Evolutionary conservation across 352 stramenopile species (phyloP).

Genomic region (Pythium vanterpoolii): DNA sequence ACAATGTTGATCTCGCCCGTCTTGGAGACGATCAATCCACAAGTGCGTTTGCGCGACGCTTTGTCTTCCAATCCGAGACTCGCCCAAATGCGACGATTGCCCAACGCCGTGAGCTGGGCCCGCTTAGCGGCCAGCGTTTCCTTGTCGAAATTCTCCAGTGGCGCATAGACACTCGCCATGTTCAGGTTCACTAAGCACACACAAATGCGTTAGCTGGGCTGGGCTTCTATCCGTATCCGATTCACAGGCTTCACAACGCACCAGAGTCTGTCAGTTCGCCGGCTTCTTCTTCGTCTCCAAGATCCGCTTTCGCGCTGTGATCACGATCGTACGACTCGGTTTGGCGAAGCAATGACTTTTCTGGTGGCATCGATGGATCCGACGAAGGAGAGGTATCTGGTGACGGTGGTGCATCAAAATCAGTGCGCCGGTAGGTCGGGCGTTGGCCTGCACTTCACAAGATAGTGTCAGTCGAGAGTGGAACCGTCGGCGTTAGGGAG

Average conservation of each 20-base stretch:
- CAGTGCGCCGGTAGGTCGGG: constrained; percentile 74
- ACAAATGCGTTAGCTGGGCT: background rate
- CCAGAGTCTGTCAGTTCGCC: constrained; percentile 63
- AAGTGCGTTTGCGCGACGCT: constrained; percentile 42
- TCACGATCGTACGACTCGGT: constrained; percentile 51
- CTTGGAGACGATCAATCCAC: constrained; percentile 69
- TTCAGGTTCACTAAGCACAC: constrained; percentile 45
- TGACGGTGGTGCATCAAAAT: constrained; percentile 76
- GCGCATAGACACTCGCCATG: constrained; percentile 66
- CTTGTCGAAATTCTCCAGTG: constrained; percentile 74
- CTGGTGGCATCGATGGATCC: constrained; percentile 30
- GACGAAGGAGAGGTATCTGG: constrained; percentile 33
- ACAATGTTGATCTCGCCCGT: constrained; percentile 73
- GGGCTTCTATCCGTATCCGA: too few species aligned
- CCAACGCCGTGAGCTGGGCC: constrained; percentile 62
- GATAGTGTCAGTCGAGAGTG: background rate
- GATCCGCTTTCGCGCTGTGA: constrained; percentile 32
- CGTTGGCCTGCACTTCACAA: constrained; percentile 50
- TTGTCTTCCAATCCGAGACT: constrained; percentile 85
- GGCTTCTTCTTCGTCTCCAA: constrained; percentile 59
- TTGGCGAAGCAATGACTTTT: constrained; percentile 43
- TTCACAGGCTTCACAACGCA: constrained; percentile 19
- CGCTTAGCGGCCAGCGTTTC: constrained; percentile 80
- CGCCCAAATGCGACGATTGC: constrained; percentile 81
- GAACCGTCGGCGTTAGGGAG: background rate